Evolutionary conservation across 768 basidiomycete species (phyloP).

Genomic region (Aureoboletus auriporus): DNA sequence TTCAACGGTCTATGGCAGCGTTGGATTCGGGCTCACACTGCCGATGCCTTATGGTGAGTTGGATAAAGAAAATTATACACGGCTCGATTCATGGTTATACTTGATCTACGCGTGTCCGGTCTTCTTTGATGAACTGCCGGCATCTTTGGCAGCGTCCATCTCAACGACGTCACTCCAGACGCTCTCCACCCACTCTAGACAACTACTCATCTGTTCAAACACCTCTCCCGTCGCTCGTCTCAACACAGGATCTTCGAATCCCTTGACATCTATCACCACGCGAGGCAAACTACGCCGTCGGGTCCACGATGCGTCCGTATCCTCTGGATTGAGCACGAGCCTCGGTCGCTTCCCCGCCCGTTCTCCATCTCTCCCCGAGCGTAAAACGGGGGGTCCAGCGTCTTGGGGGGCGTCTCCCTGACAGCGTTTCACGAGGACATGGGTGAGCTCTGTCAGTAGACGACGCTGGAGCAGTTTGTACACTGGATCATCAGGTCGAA

Average conservation of each 20-base stretch:
- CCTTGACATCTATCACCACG: constrained; percentile 40
- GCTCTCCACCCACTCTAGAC: constrained; percentile 51
- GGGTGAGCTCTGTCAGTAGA: constrained; percentile 40
- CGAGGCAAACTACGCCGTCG: neutral
- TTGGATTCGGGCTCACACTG: too few relatives aligned
- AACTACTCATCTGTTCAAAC: constrained; percentile 35
- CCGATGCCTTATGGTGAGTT: too few relatives aligned
- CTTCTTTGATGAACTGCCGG: neutral
- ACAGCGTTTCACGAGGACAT: constrained; percentile 23
- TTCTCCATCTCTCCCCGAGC: constrained; percentile 28
- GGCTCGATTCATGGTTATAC: too few relatives aligned
- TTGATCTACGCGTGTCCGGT: neutral
- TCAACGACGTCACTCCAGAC: constrained; percentile 49
- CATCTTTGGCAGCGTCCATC: neutral
- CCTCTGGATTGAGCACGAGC: constrained; percentile 23
- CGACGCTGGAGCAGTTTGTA: constrained; percentile 61
- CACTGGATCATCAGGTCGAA: constrained; percentile 61
- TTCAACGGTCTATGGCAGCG: too few relatives aligned
- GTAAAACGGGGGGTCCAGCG: constrained; percentile 23
- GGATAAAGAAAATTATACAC: too few relatives aligned
- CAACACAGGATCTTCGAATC: constrained; percentile 65
- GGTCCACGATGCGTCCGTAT: constrained; percentile 10
- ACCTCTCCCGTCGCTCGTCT: constrained; percentile 39
- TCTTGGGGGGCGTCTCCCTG: constrained; percentile 3
- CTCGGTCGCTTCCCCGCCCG: constrained; percentile 24